Conservation (phyloP, 2,329 filamentous ascomycete species). For the Colletotrichum lupini region DNA sequence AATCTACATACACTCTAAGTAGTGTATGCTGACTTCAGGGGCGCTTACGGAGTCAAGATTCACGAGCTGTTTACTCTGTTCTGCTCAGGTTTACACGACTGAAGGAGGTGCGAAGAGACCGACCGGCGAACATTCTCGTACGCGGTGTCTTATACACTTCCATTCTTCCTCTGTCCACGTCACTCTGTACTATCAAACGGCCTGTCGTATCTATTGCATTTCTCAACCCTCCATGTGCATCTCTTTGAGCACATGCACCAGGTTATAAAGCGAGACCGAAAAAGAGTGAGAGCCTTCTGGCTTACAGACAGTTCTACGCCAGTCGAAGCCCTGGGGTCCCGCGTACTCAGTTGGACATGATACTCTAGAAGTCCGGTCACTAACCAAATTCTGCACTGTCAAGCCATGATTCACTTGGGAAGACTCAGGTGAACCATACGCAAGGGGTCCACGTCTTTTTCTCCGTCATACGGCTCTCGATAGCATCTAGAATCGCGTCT, state of each 20-base stretch:
- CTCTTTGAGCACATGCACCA: background rate
- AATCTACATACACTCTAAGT: background rate
- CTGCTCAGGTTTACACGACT: background rate
- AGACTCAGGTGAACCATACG: background rate
- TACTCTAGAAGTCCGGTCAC: background rate
- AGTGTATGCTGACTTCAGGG: conserved; percentile 16
- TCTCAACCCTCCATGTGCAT: background rate
- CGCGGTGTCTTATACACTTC: background rate
- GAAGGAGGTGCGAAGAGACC: background rate
- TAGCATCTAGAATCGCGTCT: background rate
- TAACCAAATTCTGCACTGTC: background rate
- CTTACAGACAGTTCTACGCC: background rate
- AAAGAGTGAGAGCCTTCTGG: background rate
- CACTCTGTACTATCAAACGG: background rate
- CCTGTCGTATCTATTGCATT: background rate
- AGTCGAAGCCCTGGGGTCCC: background rate
- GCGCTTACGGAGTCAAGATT: background rate
- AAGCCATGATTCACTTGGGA: background rate
- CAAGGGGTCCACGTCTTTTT: background rate
- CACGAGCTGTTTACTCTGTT: background rate
- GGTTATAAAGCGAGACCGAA: background rate
- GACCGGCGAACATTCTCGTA: background rate
- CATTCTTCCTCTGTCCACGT: background rate
- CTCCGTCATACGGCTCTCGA: background rate
- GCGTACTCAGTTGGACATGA: background rate